Base-by-base conservation (phyloP, 176 grass and related monocot species). In the Bolboschoenus planiculmis region DNA sequence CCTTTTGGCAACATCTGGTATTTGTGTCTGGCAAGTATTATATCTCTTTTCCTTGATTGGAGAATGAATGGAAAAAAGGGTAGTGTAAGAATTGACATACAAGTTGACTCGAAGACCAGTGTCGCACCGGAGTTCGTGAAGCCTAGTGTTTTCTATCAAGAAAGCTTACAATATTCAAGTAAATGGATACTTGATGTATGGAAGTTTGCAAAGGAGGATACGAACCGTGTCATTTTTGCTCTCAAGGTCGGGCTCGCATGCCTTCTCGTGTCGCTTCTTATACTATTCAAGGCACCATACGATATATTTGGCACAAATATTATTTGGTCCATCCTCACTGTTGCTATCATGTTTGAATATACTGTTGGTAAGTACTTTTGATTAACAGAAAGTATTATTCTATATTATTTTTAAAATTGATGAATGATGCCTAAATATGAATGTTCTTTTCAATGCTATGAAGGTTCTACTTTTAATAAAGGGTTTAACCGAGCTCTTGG, bases 271-370 rank as follows among this genome's bases (percentile, higher is more conserved):
- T 97, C 93, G 23, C 93, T 97, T 57, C 88, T 93, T 53, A 93
- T 97, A 82, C 90, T 97, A 53, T 74, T 87, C 56, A 84, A 83
- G 29, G 88, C 88, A 2, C 90, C 93, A 29, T 97, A 97, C 62
- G 79, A 88, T 51, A 78, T 91, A 29, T 97, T 97, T 31, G 93
- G 93, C 68, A 60, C 73, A 73, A 86, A 93, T 71, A 97, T 97
- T 48, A 91, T 93, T 59, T 97, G 90, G 93, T 89, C 93, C 59
- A 93, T 97, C 36, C 87, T 97, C 83, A 97, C 93, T n/a, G 90
- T 97, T 73, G 87, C 90, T 57, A 86, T 93, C 81, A 93, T 97
- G 93, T 93, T 93, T 29, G 93, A 97, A 87, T 97, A 97, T 86
- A 97, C 90, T n/a, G 90, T 97, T 31, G 93, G 93, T 96, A 92